Base-by-base conservation (phyloP, 2,329 filamentous ascomycete species). In the Aspergillus proliferans region DNA sequence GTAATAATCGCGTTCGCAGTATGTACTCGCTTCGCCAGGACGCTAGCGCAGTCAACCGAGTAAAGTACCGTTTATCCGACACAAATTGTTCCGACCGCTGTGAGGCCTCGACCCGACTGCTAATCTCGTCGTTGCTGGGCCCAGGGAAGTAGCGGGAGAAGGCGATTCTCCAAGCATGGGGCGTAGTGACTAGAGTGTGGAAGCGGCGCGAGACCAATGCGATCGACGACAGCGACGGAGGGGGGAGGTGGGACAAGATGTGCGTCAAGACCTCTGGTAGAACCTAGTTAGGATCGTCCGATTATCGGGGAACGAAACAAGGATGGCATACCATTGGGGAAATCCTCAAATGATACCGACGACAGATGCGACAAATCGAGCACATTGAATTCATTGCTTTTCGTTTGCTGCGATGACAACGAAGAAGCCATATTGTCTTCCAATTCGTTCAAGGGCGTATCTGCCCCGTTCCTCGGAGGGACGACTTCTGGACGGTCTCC, bases 1-100 rank as follows among this genome's bases (percentile, higher is more conserved):
- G 82, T 46, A 97, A 73, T 46, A 97, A 79, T 43, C 88, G 82
- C 2, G 90, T 96, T 43, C 93, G 81, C 49, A 95, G 73, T 43
- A 97, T 86, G 62, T 97, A 98, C 68, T 98, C 93, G 69, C 88
- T 96, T 58, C 92, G 82, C 92, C 93, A 97, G 7, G 91, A 93
- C n/a, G 90, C 87, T 52, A 91, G 72, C 3, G 84, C 78, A 8
- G 88, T 94, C 47, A 98, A 77, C 40, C 91, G 83, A 14, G 87
- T 82, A 62, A 97, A 98, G 55, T 83, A 81, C 41, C 90, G 86
- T 58, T 82, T 81, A 62, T 93, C 87, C 1, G 86, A 85, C 24
- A 82, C 80, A 41, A 90, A 73, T 47, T 67, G 68, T 60, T 82
- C 83, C 47, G 71, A 68, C 42, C 70, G 67, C 33, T 81, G 72